These are phyloP conservation scores for Tephrocybe sp. DNA, from an alignment of 768 basidiomycete species.

Conservation along the genomic window DNA sequence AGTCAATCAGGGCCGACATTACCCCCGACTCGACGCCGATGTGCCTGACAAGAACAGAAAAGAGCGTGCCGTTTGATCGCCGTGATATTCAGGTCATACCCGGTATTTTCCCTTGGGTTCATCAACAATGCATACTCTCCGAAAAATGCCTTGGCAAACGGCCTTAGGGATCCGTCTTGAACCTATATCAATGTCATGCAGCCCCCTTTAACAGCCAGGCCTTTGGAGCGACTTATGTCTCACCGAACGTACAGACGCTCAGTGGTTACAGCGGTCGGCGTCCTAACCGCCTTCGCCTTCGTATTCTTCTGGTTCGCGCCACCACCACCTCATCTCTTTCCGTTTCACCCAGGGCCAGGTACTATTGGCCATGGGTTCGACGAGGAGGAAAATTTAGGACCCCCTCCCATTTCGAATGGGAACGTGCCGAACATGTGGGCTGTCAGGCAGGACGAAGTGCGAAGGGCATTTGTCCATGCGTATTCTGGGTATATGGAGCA, in stretches of 20 bases:
- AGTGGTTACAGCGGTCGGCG: background rate
- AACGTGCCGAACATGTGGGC: conserved; percentile 28
- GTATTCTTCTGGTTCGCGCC: conserved; percentile 1
- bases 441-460: conserved; percentile 42
- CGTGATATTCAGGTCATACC: too few relatives aligned
- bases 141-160: too few relatives aligned
- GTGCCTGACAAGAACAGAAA: too few relatives aligned
- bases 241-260: background rate
- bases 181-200: background rate
- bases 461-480: conserved; percentile 53
- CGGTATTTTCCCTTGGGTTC: too few relatives aligned
- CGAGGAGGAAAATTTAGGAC: background rate
- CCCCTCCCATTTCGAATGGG: background rate
- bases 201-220: background rate
- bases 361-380: background rate
- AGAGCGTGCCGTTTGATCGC: too few relatives aligned
- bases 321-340: background rate
- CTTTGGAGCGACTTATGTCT: background rate
- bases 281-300: background rate
- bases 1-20: too few relatives aligned
- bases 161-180: too few relatives aligned
- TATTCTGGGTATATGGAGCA: conserved; percentile 48
- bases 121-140: too few relatives aligned
- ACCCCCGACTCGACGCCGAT: too few relatives aligned
- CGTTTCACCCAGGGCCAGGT: background rate